These are phyloP conservation scores for Myxozyma mucilagina DNA, from an alignment of 805 yeast genomes.

Conservation along the genomic window DNA sequence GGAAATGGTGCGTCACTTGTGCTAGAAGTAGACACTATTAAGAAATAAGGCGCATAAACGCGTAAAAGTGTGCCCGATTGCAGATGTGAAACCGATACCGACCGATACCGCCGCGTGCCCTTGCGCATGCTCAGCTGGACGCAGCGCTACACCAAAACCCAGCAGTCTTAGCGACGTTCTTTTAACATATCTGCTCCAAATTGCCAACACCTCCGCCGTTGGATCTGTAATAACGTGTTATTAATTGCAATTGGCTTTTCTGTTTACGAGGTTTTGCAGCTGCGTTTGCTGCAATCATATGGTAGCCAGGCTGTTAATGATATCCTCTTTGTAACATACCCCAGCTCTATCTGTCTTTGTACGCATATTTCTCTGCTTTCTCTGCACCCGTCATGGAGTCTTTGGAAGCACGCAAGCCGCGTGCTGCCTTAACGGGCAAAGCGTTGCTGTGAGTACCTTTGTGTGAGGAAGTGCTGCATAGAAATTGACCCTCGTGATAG, in stretches of 20 bases:
- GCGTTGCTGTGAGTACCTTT: constrained; percentile 39
- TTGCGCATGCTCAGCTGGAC: background rate
- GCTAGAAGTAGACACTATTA: constrained; percentile 1
- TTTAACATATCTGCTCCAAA: too few relatives aligned
- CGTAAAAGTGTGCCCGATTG: background rate
- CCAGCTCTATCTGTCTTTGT: background rate
- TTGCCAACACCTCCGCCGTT: too few relatives aligned
- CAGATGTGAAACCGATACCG: constrained; percentile 1
- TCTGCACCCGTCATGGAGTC: background rate
- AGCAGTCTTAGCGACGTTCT: background rate
- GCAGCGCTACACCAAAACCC: background rate
- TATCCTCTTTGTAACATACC: too few relatives aligned
- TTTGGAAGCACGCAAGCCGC: constrained; percentile 2
- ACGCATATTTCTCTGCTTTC: background rate
- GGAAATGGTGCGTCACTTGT: too few relatives aligned
- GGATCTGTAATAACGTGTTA: too few relatives aligned
- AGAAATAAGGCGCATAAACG: background rate
- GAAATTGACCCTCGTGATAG: background rate
- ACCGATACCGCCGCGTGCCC: constrained; percentile 3
- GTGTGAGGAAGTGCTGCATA: constrained; percentile 33
- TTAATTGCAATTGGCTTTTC: too few relatives aligned
- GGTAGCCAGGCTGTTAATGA: too few relatives aligned
- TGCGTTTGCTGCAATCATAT: too few relatives aligned
- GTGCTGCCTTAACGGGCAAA: constrained; percentile 27
- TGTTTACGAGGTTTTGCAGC: too few relatives aligned